Conservation (phyloP, 257 asterid genomes). For the Scutellaria barbata region DNA sequence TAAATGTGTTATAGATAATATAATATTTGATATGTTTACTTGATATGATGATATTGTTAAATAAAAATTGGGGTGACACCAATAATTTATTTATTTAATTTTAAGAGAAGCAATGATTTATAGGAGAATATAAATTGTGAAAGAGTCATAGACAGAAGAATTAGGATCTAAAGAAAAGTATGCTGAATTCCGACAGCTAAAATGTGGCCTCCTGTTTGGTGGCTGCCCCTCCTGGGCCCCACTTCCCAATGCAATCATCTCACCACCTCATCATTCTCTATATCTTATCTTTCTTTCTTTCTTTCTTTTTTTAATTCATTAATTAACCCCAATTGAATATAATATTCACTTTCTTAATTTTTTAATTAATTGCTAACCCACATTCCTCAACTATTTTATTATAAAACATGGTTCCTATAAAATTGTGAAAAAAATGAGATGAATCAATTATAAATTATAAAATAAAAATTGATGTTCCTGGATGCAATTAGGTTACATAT, state of each 20-base stretch:
- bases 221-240: slow-evolving; percentile 42
- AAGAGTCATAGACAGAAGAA: slow-evolving; percentile 22
- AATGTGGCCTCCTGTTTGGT: slow-evolving; percentile 50
- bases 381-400: background rate
- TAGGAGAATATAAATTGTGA: background rate
- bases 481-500: too few relatives aligned
- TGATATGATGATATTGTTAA: too few relatives aligned
- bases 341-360: background rate
- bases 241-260: slow-evolving; percentile 19
- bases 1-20: too few relatives aligned
- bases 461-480: too few relatives aligned
- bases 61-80: too few relatives aligned
- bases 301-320: background rate
- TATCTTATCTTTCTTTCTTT: slow-evolving; percentile 16
- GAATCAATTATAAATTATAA: too few relatives aligned
- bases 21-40: too few relatives aligned
- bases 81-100: too few relatives aligned
- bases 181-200: slow-evolving; percentile 32
- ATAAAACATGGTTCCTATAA: background rate
- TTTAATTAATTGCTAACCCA: background rate
- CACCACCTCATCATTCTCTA: slow-evolving; percentile 20
- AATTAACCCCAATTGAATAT: background rate
- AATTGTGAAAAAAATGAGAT: too few relatives aligned
- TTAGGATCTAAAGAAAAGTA: slow-evolving; percentile 23
- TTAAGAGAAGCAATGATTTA: too few relatives aligned